Base-by-base conservation (phyloP, 192 early-diverging fungal genomes). In the Coemansia sp. region DNA sequence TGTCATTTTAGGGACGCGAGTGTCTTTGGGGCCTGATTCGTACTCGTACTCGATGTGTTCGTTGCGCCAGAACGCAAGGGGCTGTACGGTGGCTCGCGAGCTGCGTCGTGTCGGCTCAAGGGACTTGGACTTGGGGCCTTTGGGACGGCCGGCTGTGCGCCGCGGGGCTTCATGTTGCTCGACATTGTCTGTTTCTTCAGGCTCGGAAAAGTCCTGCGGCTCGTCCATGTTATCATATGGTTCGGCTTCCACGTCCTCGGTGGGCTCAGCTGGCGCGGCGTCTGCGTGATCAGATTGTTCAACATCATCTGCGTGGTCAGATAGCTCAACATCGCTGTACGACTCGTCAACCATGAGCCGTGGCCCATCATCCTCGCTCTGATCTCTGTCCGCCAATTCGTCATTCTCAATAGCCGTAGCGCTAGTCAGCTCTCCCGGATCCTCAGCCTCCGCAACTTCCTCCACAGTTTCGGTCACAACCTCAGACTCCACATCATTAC, bases 21-120 rank as follows among this genome's bases (percentile, higher is more conserved):
- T 64, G 0, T 66, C 64, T n/a, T 48, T 23, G 8, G 19, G 14
- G 0, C 67, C 73, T 1, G 54, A 7, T 10, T 62, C 55, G 61
- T 75, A 75, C 29, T 72, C 69, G 64, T 81, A 81, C 29, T 75
- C 78, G 25, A 81, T 70, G 41, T 81, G 78, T 60, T 81, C 78
- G 63, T 81, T 81, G 56, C 78, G 78, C 78, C 78, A 81, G 51
- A 56, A 81, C 10, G 72, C 78, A 1, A 81, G 45, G 3, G 78
- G 78, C 29, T 65, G 73, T 0, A 81, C 66, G 23, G 57, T 71
- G 4, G 72, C 59, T 4, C 78, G 68, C 9, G 69, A 51, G 73
- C 78, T 81, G 41, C 72, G 72, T 15, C 78, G 78, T 9, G 65
- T 38, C 2, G 32, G 32, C 5, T 5, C 4, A 65, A 52, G 25